phyloP scores from a whole-genome alignment of 805 yeast genomes.

The Candida quercuum region DNA sequence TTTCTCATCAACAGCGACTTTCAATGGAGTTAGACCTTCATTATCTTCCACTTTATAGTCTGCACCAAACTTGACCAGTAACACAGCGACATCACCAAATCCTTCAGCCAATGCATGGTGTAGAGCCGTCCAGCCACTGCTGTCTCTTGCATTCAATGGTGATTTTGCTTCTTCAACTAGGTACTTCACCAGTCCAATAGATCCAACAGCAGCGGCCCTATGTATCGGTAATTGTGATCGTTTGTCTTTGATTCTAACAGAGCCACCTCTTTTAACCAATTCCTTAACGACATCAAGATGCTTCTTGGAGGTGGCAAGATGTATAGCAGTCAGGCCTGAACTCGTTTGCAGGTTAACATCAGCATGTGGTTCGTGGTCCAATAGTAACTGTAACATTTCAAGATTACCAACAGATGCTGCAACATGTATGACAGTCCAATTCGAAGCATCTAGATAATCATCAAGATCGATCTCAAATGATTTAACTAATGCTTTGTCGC shows the following conservation, averaged over 20 bases:
- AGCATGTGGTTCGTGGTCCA: slow-evolving; percentile 45
- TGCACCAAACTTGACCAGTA: slow-evolving; percentile 63
- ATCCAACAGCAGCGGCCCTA: slow-evolving; percentile 80
- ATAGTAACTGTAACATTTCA: slow-evolving; percentile 44
- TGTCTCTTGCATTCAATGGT: slow-evolving; percentile 65
- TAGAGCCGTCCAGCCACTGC: slow-evolving; percentile 76
- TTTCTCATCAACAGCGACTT: slow-evolving; percentile 52
- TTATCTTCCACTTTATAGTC: slow-evolving; percentile 40
- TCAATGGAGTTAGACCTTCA: slow-evolving; percentile 50
- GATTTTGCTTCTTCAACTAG: slow-evolving; percentile 49
- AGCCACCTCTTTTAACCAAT: slow-evolving; percentile 51
- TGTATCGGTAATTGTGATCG: slow-evolving; percentile 65
- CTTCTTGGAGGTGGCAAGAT: slow-evolving; percentile 69
- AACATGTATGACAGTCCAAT: slow-evolving; percentile 88
- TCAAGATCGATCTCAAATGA: slow-evolving; percentile 54
- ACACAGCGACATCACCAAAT: slow-evolving; percentile 66
- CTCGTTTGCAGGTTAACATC: slow-evolving; percentile 57
- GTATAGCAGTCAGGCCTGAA: slow-evolving; percentile 72
- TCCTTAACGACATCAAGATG: slow-evolving; percentile 47
- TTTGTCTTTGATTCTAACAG: slow-evolving; percentile 61
- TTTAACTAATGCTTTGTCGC: slow-evolving; percentile 9
- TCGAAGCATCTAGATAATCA: slow-evolving; percentile 63
- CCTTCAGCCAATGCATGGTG: slow-evolving; percentile 94
- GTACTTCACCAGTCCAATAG: slow-evolving; percentile 46
- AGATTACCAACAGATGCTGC: slow-evolving; percentile 70